Base-by-base conservation (phyloP, 2,329 filamentous ascomycete genomes). In the Colletotrichum sp. region DNA sequence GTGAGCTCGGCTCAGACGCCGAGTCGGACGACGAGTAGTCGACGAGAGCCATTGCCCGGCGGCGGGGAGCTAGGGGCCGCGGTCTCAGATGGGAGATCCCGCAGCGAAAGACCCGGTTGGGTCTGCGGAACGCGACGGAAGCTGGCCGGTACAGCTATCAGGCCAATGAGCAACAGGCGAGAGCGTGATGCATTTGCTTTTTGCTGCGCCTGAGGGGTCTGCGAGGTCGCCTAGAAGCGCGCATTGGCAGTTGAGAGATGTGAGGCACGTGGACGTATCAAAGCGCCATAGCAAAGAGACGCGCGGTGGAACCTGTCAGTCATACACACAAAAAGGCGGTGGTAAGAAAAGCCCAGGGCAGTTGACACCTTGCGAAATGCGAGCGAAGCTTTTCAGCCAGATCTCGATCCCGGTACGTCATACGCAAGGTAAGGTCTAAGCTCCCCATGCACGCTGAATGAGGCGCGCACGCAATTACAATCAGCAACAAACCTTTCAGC, bases 11-110 rank as follows among this genome's bases (percentile, higher is more conserved):
- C 12, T 83, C 83, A 34, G 81, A 81, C n/a, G 44, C 70, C 44
- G 70, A 74, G 59, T 76, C 74, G 49, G 83, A 91, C 72, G 89
- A 89, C 19, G 91, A 89, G 82, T 96, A 95, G 79, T 92, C 89
- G 78, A 95, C 93, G 39, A 95, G 87, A 71, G 88, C 86, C 92
- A 94, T 93, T 79, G 44, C 59, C 27, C 19, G 34, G 65, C 49
- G 67, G 12, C 44, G 29, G 59, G 16, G 34, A 44, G 39, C 15
- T 55, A 13, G 70, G 32, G 30, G 52, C 65, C n/a, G 57, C n/a
- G 29, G 59, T 34, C 34, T 36, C 8, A n/a, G 36, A 70, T 25
- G n/a, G 27, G 19, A 49, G 34, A 57, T 13, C 16, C 34, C 34
- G 29, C n/a, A 69, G 64, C 29, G 27, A 12, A 69, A 64, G 71